Evolutionary conservation across 257 asterid species (phyloP), one percentile per base, ranked within the genome.

Genomic region (Penstemon newberryi): DNA sequence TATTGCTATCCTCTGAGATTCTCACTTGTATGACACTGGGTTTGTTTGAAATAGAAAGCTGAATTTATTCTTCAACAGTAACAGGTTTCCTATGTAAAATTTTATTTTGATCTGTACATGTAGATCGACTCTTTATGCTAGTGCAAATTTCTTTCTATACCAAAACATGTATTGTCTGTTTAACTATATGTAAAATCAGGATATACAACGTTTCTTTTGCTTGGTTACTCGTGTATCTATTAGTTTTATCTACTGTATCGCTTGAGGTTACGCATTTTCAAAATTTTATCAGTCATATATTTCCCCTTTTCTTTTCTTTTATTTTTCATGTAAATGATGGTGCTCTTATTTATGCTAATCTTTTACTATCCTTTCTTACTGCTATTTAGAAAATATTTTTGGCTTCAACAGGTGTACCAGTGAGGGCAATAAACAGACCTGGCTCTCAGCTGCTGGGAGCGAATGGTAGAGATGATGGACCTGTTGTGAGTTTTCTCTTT

Each of bases 401-500:
- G 63, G 70, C 66, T 73, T 73, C 71, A 46, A 74, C 84, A 94
- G 97, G 95, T 82, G 80, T 89, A 76, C 84, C 96, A 4, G 91
- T 91, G 77, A 88, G 96, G 56, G 96, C 92, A 36, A 89, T 89
- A 71, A 90, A 89, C 77, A 83, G 97, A 82, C 97, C 97, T 52
- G 95, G 95, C 49, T 84, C 96, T 7, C 97, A 88, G 81, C 71
- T 87, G 80, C 81, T 90, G 46, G 99, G 97, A 67, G 89, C 92
- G 58, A 91, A 89, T 84, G 99, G 96, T 71, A 91, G 99, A 73
- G 99, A 94, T 87, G 99, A 94, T 80, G 99, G 99, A 18, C 91
- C 89, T 65, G 64, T 84, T 75, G 99, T 94, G 84, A 86, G 99
- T 87, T 71, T 64, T 57, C 63, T 33, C 61, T 55, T 37, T 70